phyloP scores from a whole-genome alignment of 768 basidiomycete genomes.

The Mycena floridula region DNA sequence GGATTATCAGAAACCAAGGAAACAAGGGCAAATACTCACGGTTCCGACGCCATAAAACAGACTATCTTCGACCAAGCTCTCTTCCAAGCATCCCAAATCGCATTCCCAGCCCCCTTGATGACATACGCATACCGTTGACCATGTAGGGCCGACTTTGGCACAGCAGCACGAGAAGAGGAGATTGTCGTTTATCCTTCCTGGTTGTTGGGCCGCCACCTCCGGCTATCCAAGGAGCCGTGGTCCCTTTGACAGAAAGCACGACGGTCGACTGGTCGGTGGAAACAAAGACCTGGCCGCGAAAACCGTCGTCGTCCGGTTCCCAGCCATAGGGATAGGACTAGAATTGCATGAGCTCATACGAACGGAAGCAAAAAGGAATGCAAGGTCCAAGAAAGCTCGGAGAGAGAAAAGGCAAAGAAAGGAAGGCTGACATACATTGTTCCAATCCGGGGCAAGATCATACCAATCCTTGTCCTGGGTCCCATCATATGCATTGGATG shows the following conservation, averaged over 20 bases:
- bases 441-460: slow-evolving; percentile 72
- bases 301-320: slow-evolving; percentile 63
- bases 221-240: too few species aligned
- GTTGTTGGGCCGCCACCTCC: slow-evolving; percentile 65
- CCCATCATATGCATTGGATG: slow-evolving; percentile 81
- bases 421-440: slow-evolving; percentile 31
- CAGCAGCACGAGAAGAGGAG: slow-evolving; percentile 91
- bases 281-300: slow-evolving; percentile 87
- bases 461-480: slow-evolving; percentile 77
- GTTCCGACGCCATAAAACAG: slow-evolving; percentile 90
- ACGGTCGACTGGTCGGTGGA: slow-evolving; percentile 75
- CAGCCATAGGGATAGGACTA: slow-evolving; percentile 81
- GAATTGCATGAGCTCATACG: neutral
- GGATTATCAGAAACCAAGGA: neutral
- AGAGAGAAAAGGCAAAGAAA: too few species aligned
- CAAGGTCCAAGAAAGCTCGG: too few species aligned
- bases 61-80: slow-evolving; percentile 81
- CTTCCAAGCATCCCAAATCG: slow-evolving; percentile 73
- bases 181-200: slow-evolving; percentile 91
- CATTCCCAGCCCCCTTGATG: slow-evolving; percentile 67
- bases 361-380: too few species aligned
- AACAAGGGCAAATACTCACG: slow-evolving; percentile 40
- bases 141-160: slow-evolving; percentile 81
- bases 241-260: slow-evolving; percentile 84
- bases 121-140: slow-evolving; percentile 89